A percentile compares a stretch with the other conserved stretches of the same genome.
phyloP scores from a whole-genome alignment of 2,329 filamentous ascomycete genomes.

The Xylaria sp. region DNA sequence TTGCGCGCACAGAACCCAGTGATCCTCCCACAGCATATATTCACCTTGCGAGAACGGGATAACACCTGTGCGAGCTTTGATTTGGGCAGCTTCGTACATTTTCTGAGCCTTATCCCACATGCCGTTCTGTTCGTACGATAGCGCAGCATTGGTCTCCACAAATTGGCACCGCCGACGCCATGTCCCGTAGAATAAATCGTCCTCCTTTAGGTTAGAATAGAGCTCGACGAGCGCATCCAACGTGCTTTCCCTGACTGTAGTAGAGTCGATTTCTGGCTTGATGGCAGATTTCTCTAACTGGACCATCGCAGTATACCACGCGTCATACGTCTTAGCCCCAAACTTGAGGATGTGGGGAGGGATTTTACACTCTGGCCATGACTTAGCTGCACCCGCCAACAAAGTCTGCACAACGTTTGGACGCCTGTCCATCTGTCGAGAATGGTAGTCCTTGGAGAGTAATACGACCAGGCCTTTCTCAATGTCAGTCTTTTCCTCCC shows the following conservation, averaged over 20 bases:
- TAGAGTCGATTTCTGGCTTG: conserved; percentile 84
- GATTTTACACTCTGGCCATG: conserved; percentile 88
- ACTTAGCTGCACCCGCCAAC: conserved; percentile 85
- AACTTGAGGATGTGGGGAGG: conserved; percentile 97
- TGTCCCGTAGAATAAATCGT: conserved; percentile 96
- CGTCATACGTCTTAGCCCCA: conserved; percentile 91
- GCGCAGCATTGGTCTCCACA: conserved; percentile 94
- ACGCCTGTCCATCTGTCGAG: conserved; percentile 90
- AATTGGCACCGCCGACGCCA: conserved; percentile 96
- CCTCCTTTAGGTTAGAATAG: conserved; percentile 90
- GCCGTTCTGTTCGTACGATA: conserved; percentile 98
- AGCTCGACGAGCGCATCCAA: conserved; percentile 95
- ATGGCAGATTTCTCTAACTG: conserved; percentile 92
- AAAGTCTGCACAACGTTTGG: conserved; percentile 96
- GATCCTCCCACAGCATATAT: conserved; percentile 99
- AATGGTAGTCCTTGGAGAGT: conserved; percentile 94
- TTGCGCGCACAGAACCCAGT: conserved; percentile 97
- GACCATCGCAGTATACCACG: conserved; percentile 93
- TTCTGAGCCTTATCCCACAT: conserved; percentile 99
- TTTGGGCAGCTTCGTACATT: conserved; percentile 95
- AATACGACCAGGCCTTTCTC: conserved; percentile 91
- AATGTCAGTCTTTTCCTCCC: conserved; percentile 89
- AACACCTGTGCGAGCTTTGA: conserved; percentile 96
- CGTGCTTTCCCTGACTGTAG: conserved; percentile 89
- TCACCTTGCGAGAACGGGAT: conserved; percentile 95